These are phyloP conservation scores for Theobroma cacao DNA, from an alignment of 345 rosid genomes.

Conservation along the genomic window DNA sequence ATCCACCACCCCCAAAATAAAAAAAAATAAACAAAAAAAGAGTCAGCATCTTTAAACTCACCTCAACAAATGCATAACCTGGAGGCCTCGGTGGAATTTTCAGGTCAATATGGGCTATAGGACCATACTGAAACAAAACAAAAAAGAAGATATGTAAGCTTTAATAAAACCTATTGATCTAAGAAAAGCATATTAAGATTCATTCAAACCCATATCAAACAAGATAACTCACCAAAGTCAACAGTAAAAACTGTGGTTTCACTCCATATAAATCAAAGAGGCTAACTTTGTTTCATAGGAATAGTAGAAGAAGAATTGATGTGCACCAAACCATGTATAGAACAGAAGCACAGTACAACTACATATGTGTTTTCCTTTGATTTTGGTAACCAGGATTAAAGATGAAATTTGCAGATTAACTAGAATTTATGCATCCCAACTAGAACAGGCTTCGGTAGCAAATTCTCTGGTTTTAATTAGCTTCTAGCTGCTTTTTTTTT, in stretches of 20 bases:
- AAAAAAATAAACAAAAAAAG: not conserved
- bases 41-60: slow-evolving; percentile 20
- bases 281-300: not conserved
- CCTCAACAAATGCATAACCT: slow-evolving; percentile 99
- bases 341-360: not conserved
- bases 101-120: slow-evolving; percentile 80
- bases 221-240: not conserved
- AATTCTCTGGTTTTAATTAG: not conserved
- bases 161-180: not conserved
- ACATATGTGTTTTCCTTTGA: not conserved
- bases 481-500: not conserved
- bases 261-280: not conserved
- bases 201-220: not conserved
- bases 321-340: not conserved
- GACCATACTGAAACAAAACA: slow-evolving; percentile 71
- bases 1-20: not conserved
- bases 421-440: too few species aligned
- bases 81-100: slow-evolving; percentile 99
- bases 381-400: not conserved
- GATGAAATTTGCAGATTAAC: not conserved
- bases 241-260: not conserved
- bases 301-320: not conserved
- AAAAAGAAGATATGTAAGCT: not conserved
- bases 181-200: not conserved
- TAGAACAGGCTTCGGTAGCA: too few species aligned